Base-by-base conservation (phyloP, 1,284 basidiomycete genomes). In the Leccinum subatratum region DNA sequence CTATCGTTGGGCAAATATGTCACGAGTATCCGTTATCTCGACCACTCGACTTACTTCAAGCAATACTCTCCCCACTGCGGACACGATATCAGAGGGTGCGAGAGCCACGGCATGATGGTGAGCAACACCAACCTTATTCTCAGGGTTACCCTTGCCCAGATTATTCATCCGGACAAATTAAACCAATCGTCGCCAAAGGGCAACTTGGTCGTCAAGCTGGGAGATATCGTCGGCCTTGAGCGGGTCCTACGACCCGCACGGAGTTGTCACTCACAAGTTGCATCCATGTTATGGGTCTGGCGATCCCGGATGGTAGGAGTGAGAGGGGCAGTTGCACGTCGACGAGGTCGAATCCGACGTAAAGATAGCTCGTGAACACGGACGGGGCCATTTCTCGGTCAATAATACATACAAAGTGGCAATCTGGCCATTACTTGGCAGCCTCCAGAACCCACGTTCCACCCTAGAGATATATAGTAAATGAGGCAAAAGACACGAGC, bases 171-270 rank as follows among this genome's bases (percentile, higher is more conserved):
- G 89, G n/a, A 92, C 85, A 75, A 88, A 85, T 92, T 90, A 68
- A 92, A 92, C 70, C 89, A 85, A 67, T 91, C 88, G 66, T 92
- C 90, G 18, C 90, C 88, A 71, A 91, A 92, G 1, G 90, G 90
- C 14, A 92, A 79, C 70, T 82, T 87, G 9, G 85, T 89, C 51
- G 89, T 88, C 70, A 92, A 75, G 75, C 90, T 92, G 68, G 30
- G 57, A 22, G 25, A 60, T 18, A 25, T 34, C 8, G 42, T 37
- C n/a, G 37, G 39, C 66, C 66, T 66, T 45, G 28, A 64, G 63
- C n/a, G 20, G 58, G 61, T 32, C 58, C 20, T 30, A 37, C 22
- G 60, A 18, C 16, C 11, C 14, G 4, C 18, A 12, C 8, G 5
- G 39, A 58, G 56, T 61, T 2, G 67, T 67, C 16, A 78, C 86